Evolutionary conservation across 306 rosid species (phyloP).

Genomic region (Crataegus laevigata): DNA sequence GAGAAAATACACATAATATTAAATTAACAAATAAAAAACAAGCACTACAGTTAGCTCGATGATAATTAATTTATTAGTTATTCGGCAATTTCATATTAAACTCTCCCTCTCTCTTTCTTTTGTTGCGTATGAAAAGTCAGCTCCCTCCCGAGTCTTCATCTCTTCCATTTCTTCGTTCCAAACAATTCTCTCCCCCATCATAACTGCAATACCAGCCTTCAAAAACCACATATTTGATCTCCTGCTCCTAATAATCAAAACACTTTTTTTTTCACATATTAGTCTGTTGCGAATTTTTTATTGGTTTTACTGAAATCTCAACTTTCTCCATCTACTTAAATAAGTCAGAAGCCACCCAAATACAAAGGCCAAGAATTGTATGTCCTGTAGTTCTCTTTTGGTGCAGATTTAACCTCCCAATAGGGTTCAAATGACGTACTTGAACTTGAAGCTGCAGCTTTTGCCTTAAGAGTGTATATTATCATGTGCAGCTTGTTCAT

Average conservation of each 20-base stretch:
- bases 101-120: constrained; percentile 11
- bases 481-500: constrained; percentile 43
- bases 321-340: background rate
- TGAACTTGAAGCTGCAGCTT: background rate
- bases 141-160: constrained; percentile 30
- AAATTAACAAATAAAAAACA: background rate
- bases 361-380: background rate
- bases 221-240: constrained; percentile 28
- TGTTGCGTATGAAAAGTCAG: constrained; percentile 81
- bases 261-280: background rate
- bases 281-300: background rate
- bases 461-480: background rate
- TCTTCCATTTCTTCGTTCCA: constrained; percentile 15
- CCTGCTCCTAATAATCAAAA: constrained; percentile 23
- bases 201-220: constrained; percentile 13
- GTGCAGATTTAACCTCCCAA: background rate
- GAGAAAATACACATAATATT: background rate
- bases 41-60: background rate
- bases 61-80: constrained; percentile 12
- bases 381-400: background rate
- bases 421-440: background rate
- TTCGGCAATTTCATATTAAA: constrained; percentile 5
- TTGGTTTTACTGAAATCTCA: too few relatives aligned
- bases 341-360: background rate
- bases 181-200: constrained; percentile 14